Conservation (phyloP, 306 rosid genomes). For the Senna tora region DNA sequence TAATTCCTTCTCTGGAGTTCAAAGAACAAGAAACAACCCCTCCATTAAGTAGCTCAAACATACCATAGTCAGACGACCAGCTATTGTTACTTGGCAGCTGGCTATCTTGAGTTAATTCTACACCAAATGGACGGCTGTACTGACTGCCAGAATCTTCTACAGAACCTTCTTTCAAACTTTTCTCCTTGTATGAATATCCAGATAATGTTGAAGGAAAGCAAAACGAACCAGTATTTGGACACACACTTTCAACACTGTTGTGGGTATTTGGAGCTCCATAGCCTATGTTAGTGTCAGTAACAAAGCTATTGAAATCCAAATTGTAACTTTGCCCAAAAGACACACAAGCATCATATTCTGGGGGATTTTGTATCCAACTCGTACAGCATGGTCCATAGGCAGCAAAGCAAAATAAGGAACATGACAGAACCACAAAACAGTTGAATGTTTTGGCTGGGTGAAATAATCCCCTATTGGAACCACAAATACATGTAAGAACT, state of each 20-base stretch:
- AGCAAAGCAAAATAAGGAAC: constrained; percentile 47
- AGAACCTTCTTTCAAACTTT: constrained; percentile 42
- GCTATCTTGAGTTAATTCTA: constrained; percentile 54
- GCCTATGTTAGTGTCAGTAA: constrained; percentile 44
- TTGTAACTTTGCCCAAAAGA: constrained; percentile 45
- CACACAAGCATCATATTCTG: constrained; percentile 54
- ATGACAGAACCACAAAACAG: constrained; percentile 56
- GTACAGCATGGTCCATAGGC: constrained; percentile 53
- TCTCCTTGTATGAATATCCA: constrained; percentile 48
- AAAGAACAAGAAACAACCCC: constrained; percentile 76
- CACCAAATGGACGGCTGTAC: constrained; percentile 45
- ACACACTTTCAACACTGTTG: constrained; percentile 49
- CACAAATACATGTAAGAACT: constrained; percentile 41
- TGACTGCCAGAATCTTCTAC: constrained; percentile 49
- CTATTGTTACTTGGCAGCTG: constrained; percentile 56
- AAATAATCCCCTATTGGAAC: constrained; percentile 61
- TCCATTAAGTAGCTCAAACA: constrained; percentile 75
- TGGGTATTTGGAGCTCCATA: constrained; percentile 39
- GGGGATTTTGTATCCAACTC: constrained; percentile 50
- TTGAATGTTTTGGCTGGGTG: constrained; percentile 42
- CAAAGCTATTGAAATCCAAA: constrained; percentile 39
- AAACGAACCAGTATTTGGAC: constrained; percentile 60
- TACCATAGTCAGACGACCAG: constrained; percentile 80
- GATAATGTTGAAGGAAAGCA: constrained; percentile 87
- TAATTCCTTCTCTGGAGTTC: constrained; percentile 60